Evolutionary conservation across 306 rosid species (phyloP).

Genomic region (Inga leiocalycina): DNA sequence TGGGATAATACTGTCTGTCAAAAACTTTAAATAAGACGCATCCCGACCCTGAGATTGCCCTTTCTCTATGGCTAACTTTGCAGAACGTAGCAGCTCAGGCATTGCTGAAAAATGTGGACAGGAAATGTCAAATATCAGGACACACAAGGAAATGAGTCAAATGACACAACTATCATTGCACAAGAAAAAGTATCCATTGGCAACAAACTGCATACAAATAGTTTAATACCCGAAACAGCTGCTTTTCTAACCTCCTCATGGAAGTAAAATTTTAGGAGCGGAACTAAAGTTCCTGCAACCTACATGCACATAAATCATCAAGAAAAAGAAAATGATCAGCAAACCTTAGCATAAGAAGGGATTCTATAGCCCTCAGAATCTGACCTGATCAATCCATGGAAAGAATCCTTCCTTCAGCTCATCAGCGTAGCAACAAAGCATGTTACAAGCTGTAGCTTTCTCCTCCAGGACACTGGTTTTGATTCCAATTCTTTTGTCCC

Average conservation of each 20-base stretch:
- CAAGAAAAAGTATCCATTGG: neutral
- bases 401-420: constrained; percentile 98
- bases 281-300: constrained; percentile 97
- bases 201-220: neutral
- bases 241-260: constrained; percentile 99
- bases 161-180: neutral
- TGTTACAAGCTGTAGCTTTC: constrained; percentile 99
- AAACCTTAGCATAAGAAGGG: neutral
- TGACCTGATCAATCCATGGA: constrained; percentile 99
- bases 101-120: constrained; percentile 58
- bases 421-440: constrained; percentile 99
- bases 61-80: constrained; percentile 93
- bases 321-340: constrained; percentile 4
- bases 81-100: constrained; percentile 96
- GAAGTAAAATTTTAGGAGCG: constrained; percentile 94
- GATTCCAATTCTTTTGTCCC: constrained; percentile 97
- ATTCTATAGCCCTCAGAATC: constrained; percentile 12
- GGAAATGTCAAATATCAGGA: constrained; percentile 29
- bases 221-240: constrained; percentile 84
- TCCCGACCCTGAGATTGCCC: constrained; percentile 95
- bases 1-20: constrained; percentile 85
- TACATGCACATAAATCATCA: constrained; percentile 34
- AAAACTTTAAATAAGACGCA: constrained; percentile 77
- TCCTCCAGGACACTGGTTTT: constrained; percentile 98
- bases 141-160: neutral